These are phyloP conservation scores for Moricandia arvensis DNA, from an alignment of 345 rosid genomes.

Conservation along the genomic window DNA sequence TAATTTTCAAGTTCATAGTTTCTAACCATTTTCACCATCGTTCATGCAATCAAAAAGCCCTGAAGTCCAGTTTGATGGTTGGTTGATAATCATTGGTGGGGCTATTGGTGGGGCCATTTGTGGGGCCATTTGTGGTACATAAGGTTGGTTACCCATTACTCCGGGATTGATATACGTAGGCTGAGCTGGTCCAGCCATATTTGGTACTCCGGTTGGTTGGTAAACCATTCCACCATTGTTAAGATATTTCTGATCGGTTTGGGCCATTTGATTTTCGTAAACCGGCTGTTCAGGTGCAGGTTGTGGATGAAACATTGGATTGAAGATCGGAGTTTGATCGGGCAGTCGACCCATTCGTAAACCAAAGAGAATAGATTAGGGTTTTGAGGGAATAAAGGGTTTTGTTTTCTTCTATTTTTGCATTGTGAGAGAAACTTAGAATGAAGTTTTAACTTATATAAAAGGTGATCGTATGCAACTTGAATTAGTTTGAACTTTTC, in stretches of 20 bases:
- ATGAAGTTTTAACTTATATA: constrained; percentile 23
- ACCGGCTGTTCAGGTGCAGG: constrained; percentile 12
- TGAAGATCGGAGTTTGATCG: constrained; percentile 7
- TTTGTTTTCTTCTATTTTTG: not conserved
- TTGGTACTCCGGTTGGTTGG: not conserved
- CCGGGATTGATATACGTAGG: not conserved
- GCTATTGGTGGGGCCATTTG: too few species aligned
- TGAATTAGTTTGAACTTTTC: constrained; percentile 21
- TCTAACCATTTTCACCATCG: constrained; percentile 57
- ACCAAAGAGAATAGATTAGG: not conserved
- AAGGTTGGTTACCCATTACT: not conserved
- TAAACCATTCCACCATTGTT: constrained; percentile 10
- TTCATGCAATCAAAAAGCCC: constrained; percentile 73
- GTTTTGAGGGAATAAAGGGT: not conserved
- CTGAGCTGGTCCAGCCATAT: not conserved
- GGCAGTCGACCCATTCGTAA: constrained; percentile 32
- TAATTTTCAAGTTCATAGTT: not conserved
- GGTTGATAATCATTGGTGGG: not conserved
- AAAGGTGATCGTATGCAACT: constrained; percentile 3
- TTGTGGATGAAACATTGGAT: constrained; percentile 16
- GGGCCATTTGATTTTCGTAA: not conserved
- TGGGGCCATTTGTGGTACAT: not conserved
- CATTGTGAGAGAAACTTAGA: not conserved
- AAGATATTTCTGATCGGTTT: constrained; percentile 10
- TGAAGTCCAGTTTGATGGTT: constrained; percentile 47